Percentiles rank a stretch among this genome's conserved stretches.
These are phyloP conservation scores for Hericium coralloides DNA, from an alignment of 768 basidiomycete genomes.

Conservation along the genomic window DNA sequence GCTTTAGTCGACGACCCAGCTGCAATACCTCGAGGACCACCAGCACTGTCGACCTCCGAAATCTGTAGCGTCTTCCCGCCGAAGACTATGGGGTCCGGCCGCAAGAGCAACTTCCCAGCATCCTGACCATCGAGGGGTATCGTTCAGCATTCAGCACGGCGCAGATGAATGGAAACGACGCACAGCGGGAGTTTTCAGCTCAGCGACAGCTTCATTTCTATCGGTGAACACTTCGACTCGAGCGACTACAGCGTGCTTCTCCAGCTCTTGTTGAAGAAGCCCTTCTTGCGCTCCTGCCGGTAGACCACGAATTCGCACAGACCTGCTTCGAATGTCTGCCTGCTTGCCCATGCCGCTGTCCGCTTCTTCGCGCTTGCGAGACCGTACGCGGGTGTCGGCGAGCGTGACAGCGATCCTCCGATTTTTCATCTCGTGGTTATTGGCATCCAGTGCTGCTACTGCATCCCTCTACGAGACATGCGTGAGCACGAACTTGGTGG, in stretches of 20 bases:
- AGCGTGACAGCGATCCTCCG: constrained; percentile 86
- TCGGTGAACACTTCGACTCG: constrained; percentile 70
- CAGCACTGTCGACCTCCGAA: constrained; percentile 39
- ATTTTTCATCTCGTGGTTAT: constrained; percentile 84
- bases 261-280: constrained; percentile 80
- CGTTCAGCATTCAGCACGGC: neutral
- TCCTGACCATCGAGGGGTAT: constrained; percentile 41
- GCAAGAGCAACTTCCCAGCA: constrained; percentile 70
- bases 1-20: constrained; percentile 31
- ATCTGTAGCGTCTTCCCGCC: constrained; percentile 52
- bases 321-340: constrained; percentile 56
- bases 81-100: constrained; percentile 63
- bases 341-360: constrained; percentile 49
- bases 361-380: constrained; percentile 24
- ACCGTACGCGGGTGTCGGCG: constrained; percentile 52
- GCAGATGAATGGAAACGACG: constrained; percentile 16
- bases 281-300: constrained; percentile 81
- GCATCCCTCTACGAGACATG: constrained; percentile 49
- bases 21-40: constrained; percentile 20
- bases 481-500: neutral
- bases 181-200: constrained; percentile 59
- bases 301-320: constrained; percentile 68
- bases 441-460: constrained; percentile 60
- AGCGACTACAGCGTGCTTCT: constrained; percentile 62
- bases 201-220: constrained; percentile 50